Percentiles rank a stretch among this genome's conserved stretches.
Conservation (phyloP, 208 protist genomes). For the Crithidia brevicula region DNA sequence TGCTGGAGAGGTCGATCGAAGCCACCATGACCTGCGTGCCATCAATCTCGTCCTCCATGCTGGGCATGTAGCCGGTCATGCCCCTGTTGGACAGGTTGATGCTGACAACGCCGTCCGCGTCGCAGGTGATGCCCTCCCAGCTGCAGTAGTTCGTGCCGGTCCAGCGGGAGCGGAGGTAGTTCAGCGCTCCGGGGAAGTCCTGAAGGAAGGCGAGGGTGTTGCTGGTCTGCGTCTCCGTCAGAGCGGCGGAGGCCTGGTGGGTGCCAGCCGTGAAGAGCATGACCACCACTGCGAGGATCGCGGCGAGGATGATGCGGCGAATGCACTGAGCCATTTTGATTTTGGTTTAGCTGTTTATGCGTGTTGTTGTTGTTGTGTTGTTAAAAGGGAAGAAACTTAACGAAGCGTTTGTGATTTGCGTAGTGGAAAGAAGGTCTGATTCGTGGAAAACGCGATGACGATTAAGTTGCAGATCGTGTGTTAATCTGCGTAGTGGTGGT, state of each 20-base stretch:
- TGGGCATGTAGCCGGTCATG: constrained; percentile 16
- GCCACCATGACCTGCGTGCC: constrained; percentile 4
- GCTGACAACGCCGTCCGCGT: constrained; percentile 15
- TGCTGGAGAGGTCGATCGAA: constrained; percentile 27
- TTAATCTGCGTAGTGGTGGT: no score
- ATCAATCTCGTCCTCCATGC: not conserved
- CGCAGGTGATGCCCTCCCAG: constrained; percentile 25
- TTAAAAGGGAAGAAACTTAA: not conserved
- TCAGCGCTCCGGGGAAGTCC: not conserved
- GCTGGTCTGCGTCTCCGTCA: not conserved
- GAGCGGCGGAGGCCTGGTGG: not conserved
- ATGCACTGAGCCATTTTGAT: not conserved
- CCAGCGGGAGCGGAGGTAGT: not conserved
- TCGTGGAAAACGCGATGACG: no score
- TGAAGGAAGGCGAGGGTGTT: constrained; percentile 3
- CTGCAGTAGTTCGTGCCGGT: constrained; percentile 26
- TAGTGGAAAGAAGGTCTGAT: no score
- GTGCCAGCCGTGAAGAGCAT: not conserved
- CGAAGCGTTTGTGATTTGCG: no score
- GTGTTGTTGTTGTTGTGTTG: not conserved
- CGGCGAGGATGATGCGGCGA: no score
- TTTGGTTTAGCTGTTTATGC: not conserved
- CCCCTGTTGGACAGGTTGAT: constrained; percentile 18
- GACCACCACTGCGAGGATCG: no score
- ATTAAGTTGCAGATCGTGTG: no score